Base-by-base conservation (phyloP, 2,329 filamentous ascomycete genomes). In the Alternaria hordeiaustralica region DNA sequence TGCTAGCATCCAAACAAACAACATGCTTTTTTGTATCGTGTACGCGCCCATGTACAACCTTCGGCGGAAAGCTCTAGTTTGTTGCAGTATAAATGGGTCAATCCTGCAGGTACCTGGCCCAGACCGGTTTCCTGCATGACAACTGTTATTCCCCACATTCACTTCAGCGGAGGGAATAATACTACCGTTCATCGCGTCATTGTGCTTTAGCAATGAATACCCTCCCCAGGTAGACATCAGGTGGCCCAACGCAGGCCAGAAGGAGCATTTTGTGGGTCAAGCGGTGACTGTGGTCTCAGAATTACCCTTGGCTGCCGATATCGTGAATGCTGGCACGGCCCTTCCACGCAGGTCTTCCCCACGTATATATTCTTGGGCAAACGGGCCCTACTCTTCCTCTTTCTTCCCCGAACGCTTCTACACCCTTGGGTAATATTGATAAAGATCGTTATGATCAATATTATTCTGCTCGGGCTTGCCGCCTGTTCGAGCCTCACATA, bases 391-490 rank as follows among this genome's bases (percentile, higher is more conserved):
- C 26, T 33, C 33, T 56, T 25, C 36, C 30, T 33, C 51, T 18
- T 45, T 61, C 44, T 21, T 43, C 43, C 18, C 51, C 46, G 13
- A 58, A 55, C 54, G 41, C 36, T 51, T 55, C 45, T 41, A n/a
- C 54, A 15, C 15, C 46, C 44, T 47, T 58, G 58, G 51, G 59
- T 41, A 53, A 46, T 47, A 58, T 49, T 55, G 61, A 45, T 50
- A 51, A 20, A 21, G 13, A 12, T 15, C 44, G 18, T 30, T 9
- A 76, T 76, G 74, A 58, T 72, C 54, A 58, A 58, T 49, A 64
- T 62, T 50, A 25, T 68, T 41, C 46, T 73, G 30, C 47, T 75
- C 44, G 63, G 60, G 55, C 61, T 75, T 58, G 57, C 61, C 41
- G 64, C 65, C 55, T 68, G 59, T 60, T 63, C 64, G 41, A 51